Evolutionary conservation across 2,329 filamentous ascomycete species (phyloP), one percentile per base, ranked within the genome.

Genomic region (Acarospora socialis): DNA sequence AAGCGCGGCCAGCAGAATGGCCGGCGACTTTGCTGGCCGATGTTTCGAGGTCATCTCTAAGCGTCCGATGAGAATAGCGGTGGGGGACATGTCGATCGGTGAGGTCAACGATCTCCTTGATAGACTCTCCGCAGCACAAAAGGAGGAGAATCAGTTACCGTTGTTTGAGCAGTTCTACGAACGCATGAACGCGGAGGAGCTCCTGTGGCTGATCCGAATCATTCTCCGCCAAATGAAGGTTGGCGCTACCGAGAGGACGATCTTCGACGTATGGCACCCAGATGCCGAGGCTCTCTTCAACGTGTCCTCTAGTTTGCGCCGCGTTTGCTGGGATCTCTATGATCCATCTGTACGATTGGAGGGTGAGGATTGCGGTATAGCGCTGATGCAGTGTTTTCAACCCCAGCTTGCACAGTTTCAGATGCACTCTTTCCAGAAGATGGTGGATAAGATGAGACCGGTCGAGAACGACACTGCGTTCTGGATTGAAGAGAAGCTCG

Each of bases 401-500:
- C 90, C 90, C 4, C 90, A 95, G 53, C 67, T 98, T 21, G 90
- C 90, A 4, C 81, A 90, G 42, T 94, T 92, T 41, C 83, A 94
- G 52, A 80, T 81, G 65, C 70, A 81, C 20, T 74, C 76, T 0
- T 82, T 93, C 44, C 70, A 83, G 33, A 80, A 75, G 48, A 82
- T 92, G 70, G 73, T 92, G 2, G 63, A 72, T 12, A 74, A 60
- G 26, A 70, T 77, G 55, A 69, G 72, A 2, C 64, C 68, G 0
- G 77, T 72, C 0, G 69, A 77, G 15, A 74, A 81, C 0, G 76
- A 92, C 32, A 63, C 68, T 0, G 73, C 79, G 6, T 98, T 92
- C 49, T 95, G 86, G 84, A 90, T 95, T 28, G 90, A 98, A 53
- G 90, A 98, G 57, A 98, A 98, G 55, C 63, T 98, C 6, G 90